Evolutionary conservation across 2,329 filamentous ascomycete genomes (phyloP), one percentile per base, ranked within the genome.

Genomic region (Xylaria arbuscula): DNA sequence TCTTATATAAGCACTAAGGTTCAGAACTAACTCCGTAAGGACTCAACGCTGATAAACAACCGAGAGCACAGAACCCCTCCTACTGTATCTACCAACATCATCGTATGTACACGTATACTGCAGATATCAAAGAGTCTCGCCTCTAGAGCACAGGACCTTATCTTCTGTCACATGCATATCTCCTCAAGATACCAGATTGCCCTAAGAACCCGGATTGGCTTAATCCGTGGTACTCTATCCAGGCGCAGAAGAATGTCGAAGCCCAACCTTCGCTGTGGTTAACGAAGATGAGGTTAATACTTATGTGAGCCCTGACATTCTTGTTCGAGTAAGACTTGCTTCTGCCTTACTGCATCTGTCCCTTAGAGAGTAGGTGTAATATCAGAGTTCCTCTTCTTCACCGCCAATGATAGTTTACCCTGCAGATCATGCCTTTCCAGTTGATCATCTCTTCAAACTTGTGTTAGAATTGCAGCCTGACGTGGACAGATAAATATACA

Each of bases 1-100:
- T 51, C 59, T 45, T 42, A 55, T 62, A 38, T 40, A 55, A 36
- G 59, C 59, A 55, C 59, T 55, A 47, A 55, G 2, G 22, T 15
- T 9, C 32, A 47, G 42, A 36, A 59, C 24, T 50, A 60, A 50
- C 28, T 28, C 24, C n/a, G 38, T 59, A 48, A 36, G 15, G n/a
- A 11, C 17, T 36, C 7, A 13, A 48, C 6, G 15, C 24, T 59
- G 15, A 59, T 48, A n/a, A 36, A 48, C 2, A 48, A 22, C 19
- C 24, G 38, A 28, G 13, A 10, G 58, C n/a, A 38, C 45, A 45
- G n/a, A 17, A 45, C 15, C 13, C 3, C 17, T 45, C 40, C 7
- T 45, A n/a, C n/a, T n/a, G n/a, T n/a, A 17, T 45, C 15, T 19
- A 19, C 6, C 6, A 47, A 8, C n/a, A 17, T 8, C 15, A 42